Evolutionary conservation across 176 grass and related monocot species (phyloP).

Genomic region (Tuctoria greenei): DNA sequence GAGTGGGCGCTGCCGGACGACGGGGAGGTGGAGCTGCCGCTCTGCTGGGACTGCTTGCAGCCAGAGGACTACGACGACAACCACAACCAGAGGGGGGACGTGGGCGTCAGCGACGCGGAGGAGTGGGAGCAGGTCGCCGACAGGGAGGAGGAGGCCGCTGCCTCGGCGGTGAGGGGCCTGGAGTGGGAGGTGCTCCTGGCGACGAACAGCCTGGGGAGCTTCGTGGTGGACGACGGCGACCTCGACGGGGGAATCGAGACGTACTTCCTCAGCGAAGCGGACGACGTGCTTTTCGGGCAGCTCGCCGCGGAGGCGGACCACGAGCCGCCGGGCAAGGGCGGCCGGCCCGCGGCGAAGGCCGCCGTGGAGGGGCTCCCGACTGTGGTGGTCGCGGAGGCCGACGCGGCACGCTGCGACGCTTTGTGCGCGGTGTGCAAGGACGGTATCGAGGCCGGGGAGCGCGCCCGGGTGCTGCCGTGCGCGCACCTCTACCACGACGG

Average conservation of each 20-base stretch:
- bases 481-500: slow-evolving; percentile 69
- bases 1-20: slow-evolving; percentile 35
- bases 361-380: slow-evolving; percentile 67
- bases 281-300: slow-evolving; percentile 70
- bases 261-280: slow-evolving; percentile 57
- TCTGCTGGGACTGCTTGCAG: slow-evolving; percentile 62
- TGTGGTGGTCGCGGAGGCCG: slow-evolving; percentile 45
- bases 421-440: slow-evolving; percentile 90
- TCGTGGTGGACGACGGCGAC: slow-evolving; percentile 37
- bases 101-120: slow-evolving; percentile 30
- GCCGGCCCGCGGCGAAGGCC: slow-evolving; percentile 50
- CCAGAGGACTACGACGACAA: slow-evolving; percentile 50
- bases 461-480: slow-evolving; percentile 63
- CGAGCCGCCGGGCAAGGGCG: slow-evolving; percentile 54
- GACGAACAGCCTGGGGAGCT: slow-evolving; percentile 51
- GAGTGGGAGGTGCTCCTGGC: slow-evolving; percentile 83
- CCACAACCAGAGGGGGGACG: slow-evolving; percentile 44
- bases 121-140: slow-evolving; percentile 52
- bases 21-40: slow-evolving; percentile 45
- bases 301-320: slow-evolving; percentile 40
- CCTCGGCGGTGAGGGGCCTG: slow-evolving; percentile 39
- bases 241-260: slow-evolving; percentile 42
- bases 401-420: slow-evolving; percentile 28
- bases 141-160: slow-evolving; percentile 1
- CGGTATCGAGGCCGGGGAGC: slow-evolving; percentile 47